Base-by-base conservation (phyloP, 352 stramenopile genomes). In the Phytophthora europaea region DNA sequence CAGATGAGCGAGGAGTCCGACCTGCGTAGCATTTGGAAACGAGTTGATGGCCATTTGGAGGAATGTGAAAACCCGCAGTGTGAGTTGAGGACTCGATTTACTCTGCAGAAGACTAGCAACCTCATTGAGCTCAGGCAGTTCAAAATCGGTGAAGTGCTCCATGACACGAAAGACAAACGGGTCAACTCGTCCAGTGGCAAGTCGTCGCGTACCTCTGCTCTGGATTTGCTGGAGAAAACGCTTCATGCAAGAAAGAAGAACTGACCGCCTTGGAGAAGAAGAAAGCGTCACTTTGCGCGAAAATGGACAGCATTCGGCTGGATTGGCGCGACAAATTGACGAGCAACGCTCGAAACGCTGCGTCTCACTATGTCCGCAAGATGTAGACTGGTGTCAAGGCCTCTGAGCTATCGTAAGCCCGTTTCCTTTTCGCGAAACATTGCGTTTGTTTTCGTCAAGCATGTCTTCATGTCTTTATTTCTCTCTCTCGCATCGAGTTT, bases 251-350 rank as follows among this genome's bases (percentile, higher is more conserved):
- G 9, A 69, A 65, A 12, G 33, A 52, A 53, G 54, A 70, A 8
- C 16, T 70, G 31, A 7, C 9, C 10, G 40, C 23, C 0, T 51
- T 64, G 10, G 43, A 65, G 33, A 10, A 3, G 8, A 70, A 48
- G 22, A 66, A 54, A 12, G 3, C 20, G 1, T 47, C 23, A n/a
- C 43, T 71, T 23, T 66, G 22, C 43, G n/a, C 54, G 36, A 31
- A 22, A 13, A 71, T 71, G 55, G 65, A 72, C 26, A 72, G 28
- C 26, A 72, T 66, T 33, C 45, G 56, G n/a, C 38, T 65, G 20
- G 62, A 70, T 63, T 69, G 62, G 62, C 62, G 62, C 26, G 62
- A 69, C 22, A 51, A 69, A 69, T 22, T 56, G 6, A n/a, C 38
- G 38, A 13, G 16, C 3, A 48, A 28, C 16, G 1, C 20, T 34